Evolutionary conservation across 2,329 filamentous ascomycete species (phyloP).

Genomic region (Monosporascus cannonballus): DNA sequence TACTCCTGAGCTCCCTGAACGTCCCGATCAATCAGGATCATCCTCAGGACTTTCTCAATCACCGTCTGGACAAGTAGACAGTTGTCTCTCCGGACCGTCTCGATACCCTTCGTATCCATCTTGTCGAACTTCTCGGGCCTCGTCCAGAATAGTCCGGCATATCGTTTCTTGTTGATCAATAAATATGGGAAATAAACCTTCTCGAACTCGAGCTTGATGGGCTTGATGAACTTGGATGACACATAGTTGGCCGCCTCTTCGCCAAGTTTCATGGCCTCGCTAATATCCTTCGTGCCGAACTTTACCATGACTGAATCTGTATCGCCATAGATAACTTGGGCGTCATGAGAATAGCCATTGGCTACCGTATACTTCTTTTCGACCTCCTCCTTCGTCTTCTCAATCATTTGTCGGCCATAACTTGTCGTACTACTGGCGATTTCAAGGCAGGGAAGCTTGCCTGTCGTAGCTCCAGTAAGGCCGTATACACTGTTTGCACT

Average conservation of each 20-base stretch:
- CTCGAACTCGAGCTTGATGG: constrained; percentile 98
- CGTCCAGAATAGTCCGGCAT: constrained; percentile 97
- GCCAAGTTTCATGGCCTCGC: constrained; percentile 90
- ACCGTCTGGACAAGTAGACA: constrained; percentile 93
- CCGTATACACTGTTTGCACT: constrained; percentile 98
- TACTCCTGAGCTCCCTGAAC: constrained; percentile 88
- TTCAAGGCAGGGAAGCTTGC: constrained; percentile 88
- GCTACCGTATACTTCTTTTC: constrained; percentile 84
- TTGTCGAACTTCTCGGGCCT: constrained; percentile 93
- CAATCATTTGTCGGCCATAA: constrained; percentile 98
- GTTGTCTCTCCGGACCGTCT: constrained; percentile 95
- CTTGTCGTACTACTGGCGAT: constrained; percentile 97
- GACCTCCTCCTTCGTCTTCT: constrained; percentile 94
- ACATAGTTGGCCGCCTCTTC: constrained; percentile 86
- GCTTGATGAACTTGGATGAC: constrained; percentile 87
- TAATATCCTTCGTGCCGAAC: constrained; percentile 83
- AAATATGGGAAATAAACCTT: constrained; percentile 98
- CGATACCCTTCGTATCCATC: constrained; percentile 99
- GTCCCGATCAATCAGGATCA: constrained; percentile 92
- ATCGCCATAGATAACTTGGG: constrained; percentile 96
- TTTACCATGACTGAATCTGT: constrained; percentile 99
- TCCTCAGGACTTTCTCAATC: constrained; percentile 91
- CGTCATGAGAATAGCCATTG: constrained; percentile 91
- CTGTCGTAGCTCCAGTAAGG: constrained; percentile 90
- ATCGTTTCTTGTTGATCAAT: constrained; percentile 99